Evolutionary conservation across 106 monocot genomes (phyloP).

Genomic region (Dactylorhiza incarnata): DNA sequence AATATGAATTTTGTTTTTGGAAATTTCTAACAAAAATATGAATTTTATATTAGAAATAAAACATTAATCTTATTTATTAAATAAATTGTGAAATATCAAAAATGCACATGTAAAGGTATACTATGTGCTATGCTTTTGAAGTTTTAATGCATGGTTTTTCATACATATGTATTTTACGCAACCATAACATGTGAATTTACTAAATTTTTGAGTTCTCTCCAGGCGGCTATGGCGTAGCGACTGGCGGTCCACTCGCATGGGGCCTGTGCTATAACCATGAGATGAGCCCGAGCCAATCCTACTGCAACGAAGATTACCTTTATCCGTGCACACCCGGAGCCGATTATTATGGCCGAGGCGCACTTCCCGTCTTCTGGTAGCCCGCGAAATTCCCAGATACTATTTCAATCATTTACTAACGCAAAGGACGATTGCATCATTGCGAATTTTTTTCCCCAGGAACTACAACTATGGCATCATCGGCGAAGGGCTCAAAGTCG

Average conservation of each 20-base stretch:
- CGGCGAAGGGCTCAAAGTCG: conserved; percentile 18
- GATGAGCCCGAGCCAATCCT: conserved; percentile 70
- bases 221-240: conserved; percentile 85
- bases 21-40: too few species aligned
- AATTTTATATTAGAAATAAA: too few species aligned
- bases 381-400: background rate
- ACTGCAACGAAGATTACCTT: conserved; percentile 27
- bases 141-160: too few species aligned
- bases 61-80: too few species aligned
- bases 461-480: conserved; percentile 22
- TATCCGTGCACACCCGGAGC: conserved; percentile 49
- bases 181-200: too few species aligned
- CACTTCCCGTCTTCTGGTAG: conserved; percentile 66
- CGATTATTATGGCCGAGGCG: conserved; percentile 54
- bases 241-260: conserved; percentile 70
- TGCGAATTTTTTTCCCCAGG: conserved; percentile 60
- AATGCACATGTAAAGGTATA: too few species aligned
- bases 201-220: conserved; percentile 2
- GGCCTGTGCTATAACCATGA: conserved; percentile 69
- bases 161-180: too few species aligned
- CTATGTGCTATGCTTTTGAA: too few species aligned
- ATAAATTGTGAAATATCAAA: too few species aligned
- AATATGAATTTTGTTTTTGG: too few species aligned
- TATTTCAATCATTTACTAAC: background rate
- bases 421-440: conserved; percentile 25